These are phyloP conservation scores for Trypanosoma mega DNA, from an alignment of 208 protist genomes.

Conservation along the genomic window DNA sequence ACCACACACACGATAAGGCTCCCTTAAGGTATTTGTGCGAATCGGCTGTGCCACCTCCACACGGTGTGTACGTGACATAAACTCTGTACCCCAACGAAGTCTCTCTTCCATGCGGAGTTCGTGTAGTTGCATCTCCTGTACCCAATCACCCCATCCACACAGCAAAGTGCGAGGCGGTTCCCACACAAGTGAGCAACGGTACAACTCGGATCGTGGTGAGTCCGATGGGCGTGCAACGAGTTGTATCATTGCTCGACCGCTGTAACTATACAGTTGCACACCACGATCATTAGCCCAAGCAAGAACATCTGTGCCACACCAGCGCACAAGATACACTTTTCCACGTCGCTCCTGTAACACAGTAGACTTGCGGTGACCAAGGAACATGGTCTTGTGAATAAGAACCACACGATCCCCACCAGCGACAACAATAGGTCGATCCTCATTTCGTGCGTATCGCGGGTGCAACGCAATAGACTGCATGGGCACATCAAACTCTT, in stretches of 20 bases:
- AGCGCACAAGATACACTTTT: conserved; percentile 51
- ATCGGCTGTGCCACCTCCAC: conserved; percentile 21
- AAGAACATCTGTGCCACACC: conserved; percentile 57
- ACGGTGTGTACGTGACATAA: conserved; percentile 20
- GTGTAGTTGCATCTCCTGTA: conserved; percentile 48
- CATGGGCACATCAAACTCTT: conserved; percentile 44
- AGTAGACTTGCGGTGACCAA: conserved; percentile 42
- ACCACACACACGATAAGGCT: conserved; percentile 65
- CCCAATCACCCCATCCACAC: conserved; percentile 70
- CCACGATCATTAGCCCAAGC: conserved; percentile 66
- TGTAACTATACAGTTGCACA: conserved; percentile 54
- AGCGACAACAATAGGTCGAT: conserved; percentile 42
- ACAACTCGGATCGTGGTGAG: conserved; percentile 36
- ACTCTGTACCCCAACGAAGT: conserved; percentile 14
- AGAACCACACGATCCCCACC: conserved; percentile 47
- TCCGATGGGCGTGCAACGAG: conserved; percentile 18
- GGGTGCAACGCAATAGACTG: conserved; percentile 62
- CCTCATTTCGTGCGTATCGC: conserved; percentile 41
- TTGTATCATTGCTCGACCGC: conserved; percentile 29
- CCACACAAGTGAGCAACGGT: conserved; percentile 58
- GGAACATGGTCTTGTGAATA: conserved; percentile 45
- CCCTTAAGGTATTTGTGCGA: conserved; percentile 14
- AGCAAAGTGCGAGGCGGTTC: conserved; percentile 36
- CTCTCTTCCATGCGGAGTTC: conserved; percentile 15
- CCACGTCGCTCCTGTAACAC: conserved; percentile 44